Percentiles rank a stretch among this genome's conserved stretches.
These are phyloP conservation scores for Colletotrichum musae DNA, from an alignment of 2,329 filamentous ascomycete species.

Conservation along the genomic window DNA sequence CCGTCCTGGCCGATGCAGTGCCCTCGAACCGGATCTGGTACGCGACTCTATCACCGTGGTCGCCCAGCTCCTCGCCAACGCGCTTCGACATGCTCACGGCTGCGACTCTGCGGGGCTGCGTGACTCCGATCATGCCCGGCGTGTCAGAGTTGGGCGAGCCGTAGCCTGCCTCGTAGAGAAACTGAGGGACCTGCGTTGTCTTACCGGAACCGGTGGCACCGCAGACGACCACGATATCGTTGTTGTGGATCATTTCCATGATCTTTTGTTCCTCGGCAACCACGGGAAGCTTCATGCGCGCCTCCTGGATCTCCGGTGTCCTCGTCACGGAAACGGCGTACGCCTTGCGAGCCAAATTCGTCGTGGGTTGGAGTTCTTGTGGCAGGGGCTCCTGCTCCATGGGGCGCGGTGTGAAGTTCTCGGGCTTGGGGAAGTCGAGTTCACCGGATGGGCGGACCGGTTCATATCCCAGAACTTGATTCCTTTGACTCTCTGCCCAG, in stretches of 20 bases:
- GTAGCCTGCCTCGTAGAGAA: conserved; percentile 94
- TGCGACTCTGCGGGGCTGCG: conserved; percentile 93
- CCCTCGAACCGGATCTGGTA: conserved; percentile 98
- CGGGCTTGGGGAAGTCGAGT: conserved; percentile 68
- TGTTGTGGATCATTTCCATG: conserved; percentile 97
- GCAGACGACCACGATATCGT: conserved; percentile 91
- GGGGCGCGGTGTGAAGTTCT: conserved; percentile 76
- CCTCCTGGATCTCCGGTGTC: conserved; percentile 80
- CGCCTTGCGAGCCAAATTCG: conserved; percentile 76
- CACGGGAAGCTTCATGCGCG: conserved; percentile 85
- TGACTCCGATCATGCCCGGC: conserved; percentile 93
- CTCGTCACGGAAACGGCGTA: conserved; percentile 82
- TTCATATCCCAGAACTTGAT: conserved; percentile 81
- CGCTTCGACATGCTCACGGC: conserved; percentile 97
- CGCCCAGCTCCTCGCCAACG: conserved; percentile 87
- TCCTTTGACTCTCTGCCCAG: conserved; percentile 91
- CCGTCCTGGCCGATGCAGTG: conserved; percentile 83
- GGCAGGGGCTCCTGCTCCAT: conserved; percentile 81
- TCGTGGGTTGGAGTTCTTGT: conserved; percentile 73
- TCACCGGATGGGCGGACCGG: conserved; percentile 60
- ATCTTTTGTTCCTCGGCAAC: conserved; percentile 97
- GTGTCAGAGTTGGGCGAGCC: conserved; percentile 83
- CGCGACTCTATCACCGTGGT: conserved; percentile 82
- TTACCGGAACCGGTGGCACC: conserved; percentile 97
- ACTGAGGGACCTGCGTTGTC: conserved; percentile 97